A percentile compares a stretch with the other conserved stretches of the same genome.
Conservation (phyloP, 306 rosid species). For the Acmispon strigosus region DNA sequence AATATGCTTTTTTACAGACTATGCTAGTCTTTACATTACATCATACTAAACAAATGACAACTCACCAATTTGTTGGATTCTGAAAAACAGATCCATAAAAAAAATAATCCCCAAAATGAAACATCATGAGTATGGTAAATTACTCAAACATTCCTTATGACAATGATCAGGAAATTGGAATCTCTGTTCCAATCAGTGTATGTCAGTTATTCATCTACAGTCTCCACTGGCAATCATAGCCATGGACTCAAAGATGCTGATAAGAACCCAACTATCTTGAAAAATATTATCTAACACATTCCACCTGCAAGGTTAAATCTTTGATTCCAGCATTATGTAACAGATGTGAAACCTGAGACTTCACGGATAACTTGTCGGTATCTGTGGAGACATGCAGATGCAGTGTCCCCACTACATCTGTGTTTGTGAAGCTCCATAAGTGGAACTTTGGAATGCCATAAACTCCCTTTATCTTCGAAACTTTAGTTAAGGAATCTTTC, state of each 20-base stretch:
- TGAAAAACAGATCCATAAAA: constrained; percentile 5
- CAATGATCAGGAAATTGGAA: not conserved
- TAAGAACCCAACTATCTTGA: not conserved
- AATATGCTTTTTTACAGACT: not conserved
- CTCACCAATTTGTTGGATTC: not conserved
- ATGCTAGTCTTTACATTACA: constrained; percentile 8
- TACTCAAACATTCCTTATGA: constrained; percentile 2
- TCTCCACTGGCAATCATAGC: not conserved
- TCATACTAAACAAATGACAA: not conserved
- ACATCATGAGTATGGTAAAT: not conserved
- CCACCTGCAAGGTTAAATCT: constrained; percentile 88
- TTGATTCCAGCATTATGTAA: constrained; percentile 67
- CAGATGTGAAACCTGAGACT: constrained; percentile 50
- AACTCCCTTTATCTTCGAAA: constrained; percentile 57
- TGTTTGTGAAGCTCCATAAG: constrained; percentile 78
- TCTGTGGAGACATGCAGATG: constrained; percentile 68
- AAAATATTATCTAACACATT: constrained; percentile 30
- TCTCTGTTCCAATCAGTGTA: not conserved
- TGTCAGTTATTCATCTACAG: not conserved
- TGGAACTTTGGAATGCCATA: constrained; percentile 60
- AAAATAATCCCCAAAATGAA: not conserved
- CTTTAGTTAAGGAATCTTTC: constrained; percentile 47
- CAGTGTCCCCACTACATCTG: constrained; percentile 78
- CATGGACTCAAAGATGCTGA: constrained; percentile 4
- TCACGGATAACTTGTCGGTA: constrained; percentile 46